Evolutionary conservation across 208 protist species (phyloP).

Genomic region (Vickermania spadyakhi): DNA sequence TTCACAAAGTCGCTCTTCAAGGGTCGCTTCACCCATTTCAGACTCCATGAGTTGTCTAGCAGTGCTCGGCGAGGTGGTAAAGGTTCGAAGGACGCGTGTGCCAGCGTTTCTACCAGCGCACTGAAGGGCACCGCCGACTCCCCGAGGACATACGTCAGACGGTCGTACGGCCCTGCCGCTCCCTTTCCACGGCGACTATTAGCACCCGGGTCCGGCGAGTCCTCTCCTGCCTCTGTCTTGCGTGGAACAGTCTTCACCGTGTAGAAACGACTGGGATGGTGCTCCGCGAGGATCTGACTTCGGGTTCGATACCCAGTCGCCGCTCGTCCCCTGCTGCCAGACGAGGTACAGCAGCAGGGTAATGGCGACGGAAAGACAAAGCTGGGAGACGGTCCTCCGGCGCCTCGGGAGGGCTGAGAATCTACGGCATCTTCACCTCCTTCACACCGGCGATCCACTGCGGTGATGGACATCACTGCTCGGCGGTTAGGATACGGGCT

Average conservation of each 20-base stretch:
- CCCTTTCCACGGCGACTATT: too few species aligned
- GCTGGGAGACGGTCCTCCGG: background rate
- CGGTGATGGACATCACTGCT: slow-evolving; percentile 27
- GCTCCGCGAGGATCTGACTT: too few species aligned
- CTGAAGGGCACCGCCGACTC: slow-evolving; percentile 47
- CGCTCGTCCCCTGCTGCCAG: too few species aligned
- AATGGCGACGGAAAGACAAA: background rate
- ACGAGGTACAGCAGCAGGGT: slow-evolving; percentile 1
- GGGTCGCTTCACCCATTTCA: slow-evolving; percentile 60
- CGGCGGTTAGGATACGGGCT: slow-evolving; percentile 42
- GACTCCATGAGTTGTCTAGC: slow-evolving; percentile 28
- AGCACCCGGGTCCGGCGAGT: too few species aligned
- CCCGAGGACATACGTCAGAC: slow-evolving; percentile 32
- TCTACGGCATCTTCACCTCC: slow-evolving; percentile 3
- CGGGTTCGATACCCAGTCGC: too few species aligned
- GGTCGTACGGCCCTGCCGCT: slow-evolving; percentile 9
- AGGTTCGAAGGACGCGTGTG: slow-evolving; percentile 29
- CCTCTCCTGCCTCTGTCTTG: background rate
- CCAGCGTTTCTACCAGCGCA: slow-evolving; percentile 32
- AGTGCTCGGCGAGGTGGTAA: slow-evolving; percentile 18
- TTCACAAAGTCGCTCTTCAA: slow-evolving; percentile 40
- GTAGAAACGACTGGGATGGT: background rate
- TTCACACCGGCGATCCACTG: slow-evolving; percentile 33
- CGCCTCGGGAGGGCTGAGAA: too few species aligned
- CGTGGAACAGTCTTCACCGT: slow-evolving; percentile 1